A percentile compares a stretch with the other conserved stretches of the same genome.
Evolutionary conservation across 1,284 basidiomycete species (phyloP).

Genomic region (Ustilago loliicola): DNA sequence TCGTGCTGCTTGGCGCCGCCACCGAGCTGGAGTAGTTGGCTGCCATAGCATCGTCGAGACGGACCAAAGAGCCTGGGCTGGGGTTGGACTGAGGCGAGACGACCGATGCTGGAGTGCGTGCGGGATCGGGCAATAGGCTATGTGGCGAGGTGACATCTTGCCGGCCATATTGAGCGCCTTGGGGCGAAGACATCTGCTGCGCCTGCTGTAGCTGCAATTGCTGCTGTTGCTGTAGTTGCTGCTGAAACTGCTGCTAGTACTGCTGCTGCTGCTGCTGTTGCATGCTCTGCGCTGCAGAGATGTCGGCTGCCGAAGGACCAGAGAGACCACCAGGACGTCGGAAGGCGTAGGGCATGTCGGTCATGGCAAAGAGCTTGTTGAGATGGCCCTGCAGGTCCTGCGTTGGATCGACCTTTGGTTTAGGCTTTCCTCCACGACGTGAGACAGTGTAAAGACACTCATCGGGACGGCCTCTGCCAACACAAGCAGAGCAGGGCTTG

Average conservation of each 20-base stretch:
- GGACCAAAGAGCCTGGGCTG: constrained; percentile 20
- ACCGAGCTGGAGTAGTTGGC: constrained; percentile 44
- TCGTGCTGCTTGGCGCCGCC: constrained; percentile 23
- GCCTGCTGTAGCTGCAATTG: constrained; percentile 9
- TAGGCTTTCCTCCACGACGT: constrained; percentile 65
- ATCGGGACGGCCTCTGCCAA: constrained; percentile 51
- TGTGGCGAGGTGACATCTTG: constrained; percentile 11
- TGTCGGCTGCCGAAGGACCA: constrained; percentile 24
- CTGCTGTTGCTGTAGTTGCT: neutral
- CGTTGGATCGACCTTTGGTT: constrained; percentile 54
- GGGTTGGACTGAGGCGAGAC: constrained; percentile 20
- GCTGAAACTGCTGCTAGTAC: constrained; percentile 14
- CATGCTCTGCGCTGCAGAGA: constrained; percentile 8
- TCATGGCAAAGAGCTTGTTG: constrained; percentile 59
- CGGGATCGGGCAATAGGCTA: neutral
- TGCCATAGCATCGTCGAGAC: constrained; percentile 26
- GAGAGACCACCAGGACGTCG: constrained; percentile 54
- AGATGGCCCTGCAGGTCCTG: constrained; percentile 57
- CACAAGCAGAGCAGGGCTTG: constrained; percentile 62
- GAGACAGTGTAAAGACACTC: constrained; percentile 66
- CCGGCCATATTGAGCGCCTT: constrained; percentile 1
- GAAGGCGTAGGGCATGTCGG: constrained; percentile 58
- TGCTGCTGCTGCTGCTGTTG: constrained; percentile 26
- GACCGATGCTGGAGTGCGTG: constrained; percentile 8
- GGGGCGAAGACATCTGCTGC: constrained; percentile 4